Conservation (phyloP, 2,329 filamentous ascomycete species). For the Albifimbria verrucaria region DNA sequence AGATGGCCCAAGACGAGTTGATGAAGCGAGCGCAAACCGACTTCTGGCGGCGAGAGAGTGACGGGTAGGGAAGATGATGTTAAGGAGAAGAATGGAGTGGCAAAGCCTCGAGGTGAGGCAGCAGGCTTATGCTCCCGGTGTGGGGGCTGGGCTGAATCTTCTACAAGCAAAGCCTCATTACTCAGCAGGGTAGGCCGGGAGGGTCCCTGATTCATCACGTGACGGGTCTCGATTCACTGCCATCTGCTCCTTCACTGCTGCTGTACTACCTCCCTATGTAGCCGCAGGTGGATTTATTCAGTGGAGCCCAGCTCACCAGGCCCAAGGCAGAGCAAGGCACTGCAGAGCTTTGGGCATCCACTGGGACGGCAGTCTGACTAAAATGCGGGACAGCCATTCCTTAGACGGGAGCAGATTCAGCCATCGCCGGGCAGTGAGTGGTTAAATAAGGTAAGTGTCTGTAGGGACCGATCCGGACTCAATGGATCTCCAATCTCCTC, state of each 20-base stretch:
- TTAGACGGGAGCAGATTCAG: slow-evolving; percentile 3
- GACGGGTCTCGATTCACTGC: too few species aligned
- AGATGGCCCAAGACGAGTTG: slow-evolving; percentile 12
- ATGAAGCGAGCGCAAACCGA: slow-evolving; percentile 25
- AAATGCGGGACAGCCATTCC: background rate
- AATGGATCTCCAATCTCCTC: background rate
- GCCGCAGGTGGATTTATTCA: too few species aligned
- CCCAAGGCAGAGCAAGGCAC: too few species aligned
- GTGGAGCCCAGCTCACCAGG: too few species aligned
- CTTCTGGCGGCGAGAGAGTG: slow-evolving; percentile 32
- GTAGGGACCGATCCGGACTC: too few species aligned
- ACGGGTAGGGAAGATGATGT: slow-evolving; percentile 20
- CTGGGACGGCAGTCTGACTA: background rate
- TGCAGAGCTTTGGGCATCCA: background rate
- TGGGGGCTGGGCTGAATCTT: too few species aligned
- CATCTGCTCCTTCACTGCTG: too few species aligned
- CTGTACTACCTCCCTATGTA: too few species aligned
- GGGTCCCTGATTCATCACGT: too few species aligned
- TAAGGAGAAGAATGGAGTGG: slow-evolving; percentile 7
- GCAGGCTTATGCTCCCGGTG: too few species aligned
- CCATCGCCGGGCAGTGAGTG: slow-evolving; percentile 2
- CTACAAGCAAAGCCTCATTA: too few species aligned
- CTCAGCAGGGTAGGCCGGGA: too few species aligned
- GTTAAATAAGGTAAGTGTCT: background rate
- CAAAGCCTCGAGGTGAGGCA: background rate